Evolutionary conservation across 169 alveolate genomes (phyloP), one percentile per base, ranked within the genome.

Genomic region (Cryptosporidium ubiquitum): DNA sequence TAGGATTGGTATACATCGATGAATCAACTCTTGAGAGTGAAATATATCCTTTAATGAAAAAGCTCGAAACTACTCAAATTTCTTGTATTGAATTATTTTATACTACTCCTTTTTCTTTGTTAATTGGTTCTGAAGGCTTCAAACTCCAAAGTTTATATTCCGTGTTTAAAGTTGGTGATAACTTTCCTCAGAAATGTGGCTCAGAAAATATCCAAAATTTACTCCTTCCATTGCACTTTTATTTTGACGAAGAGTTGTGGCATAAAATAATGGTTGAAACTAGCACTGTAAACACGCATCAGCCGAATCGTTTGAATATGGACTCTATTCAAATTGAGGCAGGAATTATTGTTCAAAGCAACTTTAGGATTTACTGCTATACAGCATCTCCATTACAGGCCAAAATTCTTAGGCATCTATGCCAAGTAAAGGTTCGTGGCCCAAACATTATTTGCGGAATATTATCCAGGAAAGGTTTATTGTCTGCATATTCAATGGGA

Each of bases 391-490:
- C 96, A 10, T 84, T 95, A 84, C 96, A 95, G 60, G 91, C 95
- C 31, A 93, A 93, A 47, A 94, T 95, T 7, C 84, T 95, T 44
- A 93, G 96, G 31, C 97, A 95, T 73, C 84, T 95, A 40, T 95
- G 98, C 70, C 97, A 95, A 74, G 89, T 95, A 42, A 96, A 95
- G 61, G 96, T 96, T 20, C 92, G 96, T 84, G 92, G 96, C 26
- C 96, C 97, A 29, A 95, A 95, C 57, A 70, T 95, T 74, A 96
- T 95, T 0, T 94, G 94, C n/a, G 98, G 98, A 31, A 92, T 95
- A 33, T 66, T 95, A 58, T 94, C 98, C 3, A 69, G 98, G 52
- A 94, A 93, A 58, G 93, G 96, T 47, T 95, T 93, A 16, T 74
- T 93, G 79, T 92, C 95, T 33, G 97, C 97, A 9, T 95, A 92